Evolutionary conservation across 495 filamentous ascomycete genomes (phyloP).

Genomic region (Podospora pseudopauciseta): DNA sequence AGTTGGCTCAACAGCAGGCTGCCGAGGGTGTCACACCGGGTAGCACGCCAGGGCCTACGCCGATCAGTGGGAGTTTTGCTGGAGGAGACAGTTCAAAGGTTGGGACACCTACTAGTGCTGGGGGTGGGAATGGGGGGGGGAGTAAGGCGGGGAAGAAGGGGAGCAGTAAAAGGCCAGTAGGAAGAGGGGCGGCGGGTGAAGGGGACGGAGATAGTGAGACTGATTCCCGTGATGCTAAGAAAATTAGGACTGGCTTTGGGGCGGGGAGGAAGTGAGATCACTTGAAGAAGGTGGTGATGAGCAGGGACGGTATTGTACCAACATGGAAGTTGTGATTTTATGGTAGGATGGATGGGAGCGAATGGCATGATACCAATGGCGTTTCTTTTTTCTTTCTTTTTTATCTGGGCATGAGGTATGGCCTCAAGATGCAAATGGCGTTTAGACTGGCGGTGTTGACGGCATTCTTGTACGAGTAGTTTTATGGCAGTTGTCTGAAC

Average conservation of each 20-base stretch:
- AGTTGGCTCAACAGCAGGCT: neutral
- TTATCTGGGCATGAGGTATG: neutral
- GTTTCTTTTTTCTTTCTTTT: conserved; percentile 1
- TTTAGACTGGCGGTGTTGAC: neutral
- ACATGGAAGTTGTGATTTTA: neutral
- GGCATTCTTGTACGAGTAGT: neutral
- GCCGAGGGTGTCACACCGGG: conserved; percentile 38
- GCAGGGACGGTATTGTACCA: neutral
- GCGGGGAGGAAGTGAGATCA: conserved; percentile 41
- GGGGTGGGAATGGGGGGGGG: conserved; percentile 22
- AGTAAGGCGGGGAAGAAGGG: conserved; percentile 44
- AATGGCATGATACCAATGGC: conserved; percentile 6
- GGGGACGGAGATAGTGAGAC: conserved; percentile 47
- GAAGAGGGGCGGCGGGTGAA: conserved; percentile 14
- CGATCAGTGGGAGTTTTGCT: conserved; percentile 12
- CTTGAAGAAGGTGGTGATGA: neutral
- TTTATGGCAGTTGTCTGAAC: neutral
- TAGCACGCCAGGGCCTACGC: conserved; percentile 36
- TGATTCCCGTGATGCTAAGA: conserved; percentile 46
- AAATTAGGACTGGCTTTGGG: conserved; percentile 51
- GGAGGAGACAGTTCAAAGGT: conserved; percentile 39
- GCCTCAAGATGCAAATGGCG: neutral
- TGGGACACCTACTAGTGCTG: conserved; percentile 45
- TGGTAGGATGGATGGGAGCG: conserved; percentile 9
- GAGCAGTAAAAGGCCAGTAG: conserved; percentile 17